A percentile compares a stretch with the other conserved stretches of the same genome.
phyloP scores from a whole-genome alignment of 345 rosid species.

The Citrus mangshanensis region DNA sequence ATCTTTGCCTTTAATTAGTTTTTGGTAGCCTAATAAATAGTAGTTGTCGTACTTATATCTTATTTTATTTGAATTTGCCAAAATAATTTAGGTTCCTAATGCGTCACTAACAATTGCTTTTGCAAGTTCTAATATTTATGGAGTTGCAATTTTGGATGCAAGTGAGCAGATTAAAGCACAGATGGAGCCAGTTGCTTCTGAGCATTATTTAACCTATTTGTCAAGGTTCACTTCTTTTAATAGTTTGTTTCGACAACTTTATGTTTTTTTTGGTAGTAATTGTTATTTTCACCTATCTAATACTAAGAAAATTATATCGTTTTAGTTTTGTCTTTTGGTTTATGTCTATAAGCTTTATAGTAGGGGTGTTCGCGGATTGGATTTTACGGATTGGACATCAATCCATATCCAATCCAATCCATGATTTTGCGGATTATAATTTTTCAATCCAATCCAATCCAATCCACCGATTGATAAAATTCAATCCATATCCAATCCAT shows the following conservation, averaged over 20 bases:
- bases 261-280: background rate
- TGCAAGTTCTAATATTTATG: conserved; percentile 95
- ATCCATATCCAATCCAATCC: no score
- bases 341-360: conserved; percentile 40
- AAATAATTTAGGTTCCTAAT: conserved; percentile 71
- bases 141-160: conserved; percentile 91
- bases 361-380: no score
- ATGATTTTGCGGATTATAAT: no score
- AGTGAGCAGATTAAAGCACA: conserved; percentile 78
- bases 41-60: conserved; percentile 10
- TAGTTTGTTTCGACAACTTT: background rate
- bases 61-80: conserved; percentile 3
- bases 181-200: conserved; percentile 85
- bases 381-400: no score
- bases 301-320: background rate
- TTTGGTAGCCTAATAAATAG: background rate
- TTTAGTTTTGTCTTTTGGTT: conserved; percentile 23
- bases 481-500: no score
- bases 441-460: no score
- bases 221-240: conserved; percentile 43
- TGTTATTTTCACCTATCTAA: conserved; percentile 1
- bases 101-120: conserved; percentile 91
- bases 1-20: background rate
- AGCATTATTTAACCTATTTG: conserved; percentile 60
- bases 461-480: no score